phyloP scores from a whole-genome alignment of 225 moss, liverwort and hornwort genomes.

The Sphagnum tenellum region DNA sequence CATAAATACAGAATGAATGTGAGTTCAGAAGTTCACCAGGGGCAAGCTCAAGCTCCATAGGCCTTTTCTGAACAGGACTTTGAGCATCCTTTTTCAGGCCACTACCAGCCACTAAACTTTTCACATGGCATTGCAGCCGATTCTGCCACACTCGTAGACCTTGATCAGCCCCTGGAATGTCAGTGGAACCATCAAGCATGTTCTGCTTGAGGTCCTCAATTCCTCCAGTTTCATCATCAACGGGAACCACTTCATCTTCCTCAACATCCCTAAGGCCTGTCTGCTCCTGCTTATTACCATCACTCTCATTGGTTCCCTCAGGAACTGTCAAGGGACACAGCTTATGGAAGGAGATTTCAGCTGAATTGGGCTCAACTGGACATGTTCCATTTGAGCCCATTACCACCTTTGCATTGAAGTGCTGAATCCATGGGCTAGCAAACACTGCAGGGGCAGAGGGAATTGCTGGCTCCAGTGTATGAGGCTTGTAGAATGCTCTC shows the following conservation, averaged over 20 bases:
- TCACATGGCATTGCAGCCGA: slow-evolving; percentile 30
- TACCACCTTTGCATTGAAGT: slow-evolving; percentile 31
- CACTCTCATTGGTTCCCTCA: slow-evolving; percentile 8
- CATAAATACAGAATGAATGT: no score
- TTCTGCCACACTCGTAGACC: slow-evolving; percentile 34
- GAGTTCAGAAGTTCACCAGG: no score
- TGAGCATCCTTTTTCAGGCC: no score
- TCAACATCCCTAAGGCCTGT: no score
- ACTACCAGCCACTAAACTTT: neutral
- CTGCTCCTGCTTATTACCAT: no score
- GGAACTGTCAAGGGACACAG: neutral
- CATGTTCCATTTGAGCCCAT: no score
- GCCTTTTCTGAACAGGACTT: no score
- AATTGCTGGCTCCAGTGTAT: slow-evolving; percentile 21
- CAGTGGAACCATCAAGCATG: slow-evolving; percentile 11
- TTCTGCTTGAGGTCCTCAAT: slow-evolving; percentile 16
- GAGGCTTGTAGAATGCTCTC: slow-evolving; percentile 18
- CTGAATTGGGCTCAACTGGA: neutral
- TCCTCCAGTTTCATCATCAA: slow-evolving; percentile 9
- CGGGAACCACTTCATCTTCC: neutral
- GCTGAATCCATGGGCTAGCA: slow-evolving; percentile 51
- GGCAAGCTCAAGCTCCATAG: no score
- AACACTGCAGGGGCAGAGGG: slow-evolving; percentile 27
- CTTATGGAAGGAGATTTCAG: neutral
- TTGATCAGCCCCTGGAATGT: slow-evolving; percentile 22